Base-by-base conservation (phyloP, 176 grass and related monocot species). In the Pontederia crassipes region DNA sequence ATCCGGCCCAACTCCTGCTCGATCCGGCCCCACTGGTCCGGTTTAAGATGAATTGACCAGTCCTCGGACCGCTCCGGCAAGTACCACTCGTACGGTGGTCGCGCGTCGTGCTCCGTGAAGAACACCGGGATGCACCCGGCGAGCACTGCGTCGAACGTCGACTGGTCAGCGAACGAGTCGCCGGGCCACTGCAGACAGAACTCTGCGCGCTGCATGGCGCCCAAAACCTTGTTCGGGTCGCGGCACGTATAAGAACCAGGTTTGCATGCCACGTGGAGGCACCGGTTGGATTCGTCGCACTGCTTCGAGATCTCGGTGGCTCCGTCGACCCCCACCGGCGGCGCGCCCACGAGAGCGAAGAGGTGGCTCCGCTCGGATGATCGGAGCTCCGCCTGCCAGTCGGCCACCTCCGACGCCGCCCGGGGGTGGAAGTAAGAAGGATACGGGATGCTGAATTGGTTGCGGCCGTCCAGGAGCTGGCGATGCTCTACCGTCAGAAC, bases 351-450 rank as follows among this genome's bases (percentile, higher is more conserved):
- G 67, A 81, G 70, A n/a, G 57, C 13, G 11, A 70, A 75, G 13
- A 81, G 65, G 65, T 74, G 18, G 13, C 14, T 70, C 64, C 78
- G 49, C 20, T 48, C 15, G 32, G 57, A 64, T 12, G 45, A 32
- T 10, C 52, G 72, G 26, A 74, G 47, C 65, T 75, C 72, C 26
- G 65, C 65, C 52, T 81, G 71, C 78, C 78, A 81, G 8, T 65
- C 57, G 3, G 65, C 58, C 4, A 75, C 55, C 46, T 75, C 72
- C 17, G 10, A 28, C 12, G 45, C 52, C n/a, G 57, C 54, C 4
- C 58, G 32, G 0, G 78, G 78, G 71, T 81, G 71, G 65, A 81
- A 81, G 62, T 74, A 81, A 9, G 78, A 81, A 0, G 78, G 72
- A 13, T 74, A 81, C n/a, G 78, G 78, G 54, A 81, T 70, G 8